Percentiles rank a stretch among this genome's conserved stretches.
phyloP scores from a whole-genome alignment of 2,329 filamentous ascomycete species.

The Ploettnerulaceae sp. region DNA sequence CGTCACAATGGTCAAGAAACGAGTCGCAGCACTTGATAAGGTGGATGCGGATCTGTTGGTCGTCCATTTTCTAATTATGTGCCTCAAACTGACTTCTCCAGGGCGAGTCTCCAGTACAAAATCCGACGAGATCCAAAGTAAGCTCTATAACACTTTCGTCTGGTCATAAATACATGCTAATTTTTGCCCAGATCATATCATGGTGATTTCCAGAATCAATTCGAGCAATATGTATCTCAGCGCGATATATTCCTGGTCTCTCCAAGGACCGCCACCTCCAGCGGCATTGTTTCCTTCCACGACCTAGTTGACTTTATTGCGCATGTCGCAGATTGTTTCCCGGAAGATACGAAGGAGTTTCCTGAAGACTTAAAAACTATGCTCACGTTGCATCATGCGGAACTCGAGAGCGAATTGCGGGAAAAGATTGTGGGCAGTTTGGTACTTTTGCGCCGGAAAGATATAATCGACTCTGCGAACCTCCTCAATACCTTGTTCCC shows the following conservation, averaged over 20 bases:
- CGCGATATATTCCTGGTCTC: conserved; percentile 86
- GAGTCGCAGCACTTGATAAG: conserved; percentile 90
- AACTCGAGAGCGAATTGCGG: conserved; percentile 76
- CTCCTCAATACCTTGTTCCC: conserved; percentile 92
- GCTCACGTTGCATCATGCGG: conserved; percentile 73
- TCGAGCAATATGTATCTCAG: conserved; percentile 86
- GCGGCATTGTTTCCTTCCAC: conserved; percentile 76
- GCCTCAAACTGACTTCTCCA: conserved; percentile 35
- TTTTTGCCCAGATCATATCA: conserved; percentile 63
- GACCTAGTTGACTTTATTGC: conserved; percentile 92
- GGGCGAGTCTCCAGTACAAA: conserved; percentile 85
- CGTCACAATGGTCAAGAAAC: conserved; percentile 70
- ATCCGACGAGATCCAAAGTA: conserved; percentile 79
- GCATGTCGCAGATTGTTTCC: conserved; percentile 92
- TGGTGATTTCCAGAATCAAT: conserved; percentile 83
- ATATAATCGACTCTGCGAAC: conserved; percentile 78
- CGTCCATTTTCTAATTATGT: conserved; percentile 12
- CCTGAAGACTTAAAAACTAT: conserved; percentile 77
- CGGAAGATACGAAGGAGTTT: conserved; percentile 70
- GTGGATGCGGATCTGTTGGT: conserved; percentile 80
- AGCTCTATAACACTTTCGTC: conserved; percentile 29
- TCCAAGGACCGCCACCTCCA: conserved; percentile 70
- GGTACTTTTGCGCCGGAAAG: conserved; percentile 82
- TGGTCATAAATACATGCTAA: conserved; percentile 7
- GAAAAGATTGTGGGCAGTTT: conserved; percentile 94